Evolutionary conservation across 2,329 filamentous ascomycete genomes (phyloP), one percentile per base, ranked within the genome.

Genomic region (Cryphonectria naterciae): DNA sequence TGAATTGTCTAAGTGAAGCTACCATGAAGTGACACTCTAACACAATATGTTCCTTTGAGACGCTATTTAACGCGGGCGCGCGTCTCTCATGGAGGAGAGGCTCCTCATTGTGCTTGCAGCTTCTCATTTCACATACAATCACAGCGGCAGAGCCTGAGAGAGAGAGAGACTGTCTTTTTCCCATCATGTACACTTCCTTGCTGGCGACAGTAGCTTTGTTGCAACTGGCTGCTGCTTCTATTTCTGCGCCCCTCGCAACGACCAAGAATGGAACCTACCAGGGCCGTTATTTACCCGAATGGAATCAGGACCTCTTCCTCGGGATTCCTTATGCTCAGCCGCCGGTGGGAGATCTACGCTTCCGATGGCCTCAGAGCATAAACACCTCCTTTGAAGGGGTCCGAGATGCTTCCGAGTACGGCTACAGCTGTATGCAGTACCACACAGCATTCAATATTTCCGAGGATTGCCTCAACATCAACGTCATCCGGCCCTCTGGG

Each of bases 391-490:
- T 83, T 49, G 73, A 78, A 2, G 81, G 76, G 0, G 75, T 80
- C n/a, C 77, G 81, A 13, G 77, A 81, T 69, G 83, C 83, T 0
- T 83, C 79, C 0, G 71, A 78, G 41, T 84, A 85, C 68, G 81
- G 83, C 0, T 79, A 81, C 73, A 84, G 81, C 71, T 86, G 84
- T 73, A 82, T 84, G 78, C 83, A 85, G 72, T 85, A 84, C 72
- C 78, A 78, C 0, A 78, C 79, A 5, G 80, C 75, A 49, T 80
- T 85, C 67, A 79, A 79, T 35, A 75, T 85, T 37, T 85, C 83
- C 1, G 85, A 87, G 73, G 85, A 88, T 68, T 88, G 86, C 70
- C 74, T 84, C 7, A 83, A 76, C 2, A 71, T 83, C 54, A 82
- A 80, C 73, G 80, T 85, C n/a, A 77, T 85, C 32, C 79, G 83